A percentile compares a stretch with the other conserved stretches of the same genome.
Conservation (phyloP, 768 basidiomycete genomes). For the Psilocybe cubensis region DNA sequence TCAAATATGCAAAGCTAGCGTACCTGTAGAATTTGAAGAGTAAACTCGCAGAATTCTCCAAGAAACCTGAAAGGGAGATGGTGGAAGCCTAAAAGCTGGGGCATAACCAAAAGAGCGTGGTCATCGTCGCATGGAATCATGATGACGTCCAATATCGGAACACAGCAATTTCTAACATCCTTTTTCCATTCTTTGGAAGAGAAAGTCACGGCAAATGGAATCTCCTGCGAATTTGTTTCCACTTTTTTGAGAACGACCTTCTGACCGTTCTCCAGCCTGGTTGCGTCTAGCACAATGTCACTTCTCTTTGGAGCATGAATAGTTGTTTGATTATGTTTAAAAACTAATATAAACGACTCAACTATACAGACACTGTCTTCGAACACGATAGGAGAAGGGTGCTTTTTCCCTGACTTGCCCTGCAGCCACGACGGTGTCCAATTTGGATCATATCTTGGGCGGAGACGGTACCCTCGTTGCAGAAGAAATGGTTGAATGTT, state of each 20-base stretch:
- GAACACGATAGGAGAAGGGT: not conserved
- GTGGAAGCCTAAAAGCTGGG: slow-evolving; percentile 15
- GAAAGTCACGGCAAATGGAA: too few relatives aligned
- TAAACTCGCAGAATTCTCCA: slow-evolving; percentile 26
- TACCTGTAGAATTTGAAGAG: slow-evolving; percentile 22
- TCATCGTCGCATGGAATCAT: slow-evolving; percentile 19
- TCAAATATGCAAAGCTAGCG: too few relatives aligned
- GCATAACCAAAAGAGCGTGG: slow-evolving; percentile 24
- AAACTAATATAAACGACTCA: not conserved
- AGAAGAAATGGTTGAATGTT: slow-evolving; percentile 4
- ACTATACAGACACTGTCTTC: not conserved
- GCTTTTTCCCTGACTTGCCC: not conserved
- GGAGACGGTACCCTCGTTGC: not conserved
- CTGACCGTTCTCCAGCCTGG: not conserved
- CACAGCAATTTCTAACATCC: slow-evolving; percentile 27
- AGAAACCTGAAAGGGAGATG: slow-evolving; percentile 23
- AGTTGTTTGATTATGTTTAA: too few relatives aligned
- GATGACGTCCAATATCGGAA: slow-evolving; percentile 27
- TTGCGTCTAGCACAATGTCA: not conserved
- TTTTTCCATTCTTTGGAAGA: too few relatives aligned
- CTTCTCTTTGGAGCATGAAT: not conserved
- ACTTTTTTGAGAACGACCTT: not conserved
- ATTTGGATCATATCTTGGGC: not conserved
- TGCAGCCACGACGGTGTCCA: slow-evolving; percentile 2
- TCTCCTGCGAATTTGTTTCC: not conserved